phyloP scores from a whole-genome alignment of 2,329 filamentous ascomycete species.

The Cercospora canescens region DNA sequence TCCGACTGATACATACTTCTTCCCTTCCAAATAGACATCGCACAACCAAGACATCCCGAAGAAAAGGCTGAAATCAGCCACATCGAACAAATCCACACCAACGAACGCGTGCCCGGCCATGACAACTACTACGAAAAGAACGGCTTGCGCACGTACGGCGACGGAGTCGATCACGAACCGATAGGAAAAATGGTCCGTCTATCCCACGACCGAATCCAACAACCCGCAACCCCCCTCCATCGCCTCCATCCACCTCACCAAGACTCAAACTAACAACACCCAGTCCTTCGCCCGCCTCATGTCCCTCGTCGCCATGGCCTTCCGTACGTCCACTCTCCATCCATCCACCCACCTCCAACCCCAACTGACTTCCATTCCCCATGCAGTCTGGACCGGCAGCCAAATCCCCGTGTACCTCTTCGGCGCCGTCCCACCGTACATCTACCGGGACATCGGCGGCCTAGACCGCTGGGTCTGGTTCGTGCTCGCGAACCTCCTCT shows the following conservation, averaged over 20 bases:
- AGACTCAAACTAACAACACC: not conserved
- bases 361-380: not conserved
- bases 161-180: constrained; percentile 39
- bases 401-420: constrained; percentile 58
- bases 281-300: not conserved
- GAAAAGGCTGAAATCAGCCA: constrained; percentile 21
- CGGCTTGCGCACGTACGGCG: constrained; percentile 47
- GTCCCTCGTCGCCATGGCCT: not conserved
- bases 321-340: not conserved
- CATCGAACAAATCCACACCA: constrained; percentile 40
- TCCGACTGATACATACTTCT: not conserved
- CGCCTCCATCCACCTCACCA: not conserved
- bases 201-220: not conserved
- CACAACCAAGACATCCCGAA: not conserved
- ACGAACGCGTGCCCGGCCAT: constrained; percentile 36
- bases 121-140: constrained; percentile 40
- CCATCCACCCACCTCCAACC: not conserved
- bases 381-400: constrained; percentile 57
- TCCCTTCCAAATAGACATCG: not conserved
- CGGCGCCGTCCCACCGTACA: constrained; percentile 34
- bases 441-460: constrained; percentile 25
- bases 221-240: not conserved
- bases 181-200: constrained; percentile 18
- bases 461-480: constrained; percentile 41
- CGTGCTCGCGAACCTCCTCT: constrained; percentile 54